Base-by-base conservation (phyloP, 805 yeast species). In the Wickerhamiella spandovensis region DNA sequence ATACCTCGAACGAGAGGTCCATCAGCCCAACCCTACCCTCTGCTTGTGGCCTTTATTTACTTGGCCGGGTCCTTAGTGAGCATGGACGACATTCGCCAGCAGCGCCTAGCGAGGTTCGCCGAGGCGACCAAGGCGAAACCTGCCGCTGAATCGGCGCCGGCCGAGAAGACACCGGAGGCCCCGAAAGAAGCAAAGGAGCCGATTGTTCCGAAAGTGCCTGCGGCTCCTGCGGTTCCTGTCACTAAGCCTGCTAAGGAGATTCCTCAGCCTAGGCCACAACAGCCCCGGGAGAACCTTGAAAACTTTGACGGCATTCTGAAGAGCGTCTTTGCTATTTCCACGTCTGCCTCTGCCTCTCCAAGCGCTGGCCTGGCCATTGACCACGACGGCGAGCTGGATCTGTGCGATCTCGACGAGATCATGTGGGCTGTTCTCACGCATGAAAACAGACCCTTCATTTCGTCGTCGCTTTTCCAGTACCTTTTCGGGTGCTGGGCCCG, bases 61-160 rank as follows among this genome's bases (percentile, higher is more conserved):
- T 41, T 21, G 24, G 43, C 23, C n/a, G 18, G 24, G 21, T 18
- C 20, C 32, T 25, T 18, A 43, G 35, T 23, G 45, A 25, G 7
- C 30, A 46, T 41, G 32, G 44, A 37, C n/a, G 47, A 58, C 56
- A 55, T 58, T 28, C 58, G 61, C 35, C 52, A 54, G 28, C 56
- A 51, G 41, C 47, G 50, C 7, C 18, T 51, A 17, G 54, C 52
- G 18, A 23, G 47, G 20, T 51, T 52, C 17, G 51, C 32, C 15
- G 32, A 28, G 12, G 12, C 5, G n/a, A n/a, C n/a, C 44, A 43
- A 23, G 12, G 21, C 17, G 24, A 24, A 20, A 17, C 6, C 30
- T 10, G 30, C 30, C 30, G 30, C 30, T n/a, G n/a, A n/a, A n/a
- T n/a, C n/a, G n/a, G n/a, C n/a, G n/a, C n/a, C n/a, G n/a, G 30